These are phyloP conservation scores for Xylariomycetidae sp. DNA, from an alignment of 2,329 filamentous ascomycete genomes.

Conservation along the genomic window DNA sequence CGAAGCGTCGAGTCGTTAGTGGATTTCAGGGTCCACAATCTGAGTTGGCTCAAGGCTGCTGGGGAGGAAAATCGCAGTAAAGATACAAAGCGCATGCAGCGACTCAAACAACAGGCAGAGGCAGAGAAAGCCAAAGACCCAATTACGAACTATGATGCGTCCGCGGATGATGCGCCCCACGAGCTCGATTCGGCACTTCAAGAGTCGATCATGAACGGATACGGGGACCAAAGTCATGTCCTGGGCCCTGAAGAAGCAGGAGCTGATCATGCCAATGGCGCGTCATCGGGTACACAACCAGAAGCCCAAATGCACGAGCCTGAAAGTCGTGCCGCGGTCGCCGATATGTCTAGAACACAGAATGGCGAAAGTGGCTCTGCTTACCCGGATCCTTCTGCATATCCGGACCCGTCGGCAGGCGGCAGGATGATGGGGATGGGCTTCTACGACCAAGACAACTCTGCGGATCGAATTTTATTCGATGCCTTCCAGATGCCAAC, in stretches of 20 bases:
- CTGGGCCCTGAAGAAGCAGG: slow-evolving; percentile 16
- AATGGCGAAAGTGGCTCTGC: slow-evolving; percentile 20
- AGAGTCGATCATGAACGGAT: slow-evolving; percentile 27
- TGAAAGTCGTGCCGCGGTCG: slow-evolving; percentile 22
- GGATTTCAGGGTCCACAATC: slow-evolving; percentile 85
- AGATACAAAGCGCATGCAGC: slow-evolving; percentile 53
- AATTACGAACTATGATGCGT: slow-evolving; percentile 14
- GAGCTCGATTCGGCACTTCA: slow-evolving; percentile 25
- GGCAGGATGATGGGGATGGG: slow-evolving; percentile 54
- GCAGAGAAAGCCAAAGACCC: slow-evolving; percentile 51
- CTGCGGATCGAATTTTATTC: slow-evolving; percentile 54
- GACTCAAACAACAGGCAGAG: slow-evolving; percentile 51
- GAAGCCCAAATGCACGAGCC: slow-evolving; percentile 11
- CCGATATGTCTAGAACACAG: slow-evolving; percentile 27
- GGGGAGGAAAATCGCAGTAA: slow-evolving; percentile 55
- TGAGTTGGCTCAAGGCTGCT: slow-evolving; percentile 68
- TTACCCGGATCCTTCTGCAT: slow-evolving; percentile 24
- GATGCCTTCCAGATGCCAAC: slow-evolving; percentile 53
- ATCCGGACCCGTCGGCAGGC: slow-evolving; percentile 45
- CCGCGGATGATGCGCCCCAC: slow-evolving; percentile 21
- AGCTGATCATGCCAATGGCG: slow-evolving; percentile 10
- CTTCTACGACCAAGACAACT: slow-evolving; percentile 57
- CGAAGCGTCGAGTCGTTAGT: slow-evolving; percentile 87
- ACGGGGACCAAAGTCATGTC: slow-evolving; percentile 31
- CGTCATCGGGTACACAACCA: slow-evolving; percentile 9